These are phyloP conservation scores for Sextonia rubra DNA, from an alignment of 164 flowering plant species.

Conservation along the genomic window DNA sequence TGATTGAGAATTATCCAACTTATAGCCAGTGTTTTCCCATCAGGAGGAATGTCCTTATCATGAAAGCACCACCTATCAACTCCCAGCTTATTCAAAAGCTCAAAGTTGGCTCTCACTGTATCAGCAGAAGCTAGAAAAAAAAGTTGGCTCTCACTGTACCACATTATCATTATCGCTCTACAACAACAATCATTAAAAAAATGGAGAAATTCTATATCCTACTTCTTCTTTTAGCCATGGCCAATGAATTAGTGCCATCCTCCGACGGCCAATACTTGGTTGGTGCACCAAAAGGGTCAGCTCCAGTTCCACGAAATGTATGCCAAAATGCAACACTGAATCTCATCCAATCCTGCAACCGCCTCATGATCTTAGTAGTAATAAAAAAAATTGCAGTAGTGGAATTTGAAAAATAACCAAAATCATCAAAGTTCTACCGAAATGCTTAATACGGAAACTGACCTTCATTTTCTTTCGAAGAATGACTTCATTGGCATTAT, in stretches of 20 bases:
- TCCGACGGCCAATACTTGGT: constrained; percentile 99
- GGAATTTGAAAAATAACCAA: neutral
- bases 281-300: constrained; percentile 85
- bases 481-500: constrained; percentile 82
- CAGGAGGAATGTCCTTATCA: constrained; percentile 96
- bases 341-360: constrained; percentile 81
- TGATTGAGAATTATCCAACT: constrained; percentile 2
- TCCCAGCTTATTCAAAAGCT: constrained; percentile 85
- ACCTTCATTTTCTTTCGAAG: constrained; percentile 99
- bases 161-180: neutral
- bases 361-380: constrained; percentile 6
- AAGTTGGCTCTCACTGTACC: too few relatives aligned
- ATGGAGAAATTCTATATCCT: constrained; percentile 23
- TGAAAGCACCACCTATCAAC: constrained; percentile 97
- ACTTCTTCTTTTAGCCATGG: constrained; percentile 98
- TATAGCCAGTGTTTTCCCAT: constrained; percentile 76
- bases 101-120: too few relatives aligned
- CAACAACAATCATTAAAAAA: neutral
- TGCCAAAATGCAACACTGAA: constrained; percentile 99
- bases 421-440: neutral
- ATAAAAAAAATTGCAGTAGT: neutral
- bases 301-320: constrained; percentile 93
- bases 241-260: constrained; percentile 94
- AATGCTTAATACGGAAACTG: neutral
- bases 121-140: constrained; percentile 1